A percentile compares a stretch with the other conserved stretches of the same genome.
Evolutionary conservation across 202 grass and related monocot species (phyloP).

Genomic region (Eragrostis tef): DNA sequence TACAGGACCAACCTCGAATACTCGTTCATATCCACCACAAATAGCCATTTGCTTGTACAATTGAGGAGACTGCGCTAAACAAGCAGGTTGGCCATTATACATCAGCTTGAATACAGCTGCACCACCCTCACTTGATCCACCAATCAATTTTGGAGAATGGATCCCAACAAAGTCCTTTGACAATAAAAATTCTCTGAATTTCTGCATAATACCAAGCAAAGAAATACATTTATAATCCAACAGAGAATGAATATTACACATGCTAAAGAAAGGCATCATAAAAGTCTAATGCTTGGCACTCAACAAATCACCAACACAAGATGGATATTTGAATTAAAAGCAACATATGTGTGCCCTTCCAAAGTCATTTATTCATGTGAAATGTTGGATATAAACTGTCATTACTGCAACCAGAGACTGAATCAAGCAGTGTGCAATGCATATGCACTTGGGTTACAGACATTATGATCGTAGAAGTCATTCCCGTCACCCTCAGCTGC

Average conservation of each 20-base stretch:
- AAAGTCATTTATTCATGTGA: no score
- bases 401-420: no score
- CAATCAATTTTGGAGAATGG: slow-evolving; percentile 76
- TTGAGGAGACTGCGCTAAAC: slow-evolving; percentile 83
- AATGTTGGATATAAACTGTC: no score
- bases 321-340: background rate
- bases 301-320: background rate
- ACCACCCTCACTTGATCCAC: slow-evolving; percentile 87
- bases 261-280: background rate
- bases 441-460: background rate
- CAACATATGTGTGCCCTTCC: background rate
- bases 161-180: slow-evolving; percentile 73
- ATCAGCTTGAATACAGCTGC: slow-evolving; percentile 77
- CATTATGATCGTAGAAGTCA: background rate
- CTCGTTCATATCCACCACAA: slow-evolving; percentile 77
- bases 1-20: slow-evolving; percentile 85
- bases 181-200: slow-evolving; percentile 66
- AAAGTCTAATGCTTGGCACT: background rate
- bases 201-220: slow-evolving; percentile 38
- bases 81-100: slow-evolving; percentile 87
- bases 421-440: background rate
- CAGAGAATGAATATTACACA: background rate
- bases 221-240: background rate
- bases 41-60: slow-evolving; percentile 78
- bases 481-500: background rate